A percentile compares a stretch with the other conserved stretches of the same genome.
Conservation (phyloP, 2,329 filamentous ascomycete genomes). For the Didymella pomorum region DNA sequence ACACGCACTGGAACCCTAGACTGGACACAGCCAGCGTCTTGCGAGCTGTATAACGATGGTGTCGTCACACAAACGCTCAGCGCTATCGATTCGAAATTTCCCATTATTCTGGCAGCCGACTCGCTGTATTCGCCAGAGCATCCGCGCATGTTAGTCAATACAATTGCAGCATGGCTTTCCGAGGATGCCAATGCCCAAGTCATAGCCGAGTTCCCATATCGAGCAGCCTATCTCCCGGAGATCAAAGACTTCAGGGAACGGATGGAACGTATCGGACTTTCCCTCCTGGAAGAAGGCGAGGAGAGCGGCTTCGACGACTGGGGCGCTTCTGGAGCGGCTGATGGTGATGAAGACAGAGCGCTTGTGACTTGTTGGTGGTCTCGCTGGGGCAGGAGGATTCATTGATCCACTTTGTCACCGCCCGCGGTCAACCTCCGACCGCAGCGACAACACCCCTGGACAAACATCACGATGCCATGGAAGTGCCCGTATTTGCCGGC, state of each 20-base stretch:
- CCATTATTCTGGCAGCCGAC: conserved; percentile 82
- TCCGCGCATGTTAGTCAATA: conserved; percentile 74
- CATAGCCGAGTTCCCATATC: conserved; percentile 80
- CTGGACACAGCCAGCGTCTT: conserved; percentile 70
- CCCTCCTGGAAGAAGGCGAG: conserved; percentile 66
- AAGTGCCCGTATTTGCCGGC: conserved; percentile 10
- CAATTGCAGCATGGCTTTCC: conserved; percentile 73
- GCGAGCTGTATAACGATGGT: conserved; percentile 26
- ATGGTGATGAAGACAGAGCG: conserved; percentile 56
- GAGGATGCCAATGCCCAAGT: conserved; percentile 66
- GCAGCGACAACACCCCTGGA: conserved; percentile 2
- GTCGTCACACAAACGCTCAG: conserved; percentile 12
- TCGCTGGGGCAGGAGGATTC: conserved; percentile 59
- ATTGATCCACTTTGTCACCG: conserved; percentile 25
- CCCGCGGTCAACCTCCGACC: conserved; percentile 17
- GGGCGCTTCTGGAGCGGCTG: conserved; percentile 58
- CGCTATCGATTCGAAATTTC: conserved; percentile 45
- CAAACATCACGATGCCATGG: conserved; percentile 10
- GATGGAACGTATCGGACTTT: conserved; percentile 65
- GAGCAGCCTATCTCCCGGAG: conserved; percentile 74
- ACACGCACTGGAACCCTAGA: conserved; percentile 73
- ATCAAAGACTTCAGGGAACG: conserved; percentile 67
- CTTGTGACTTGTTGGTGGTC: conserved; percentile 75
- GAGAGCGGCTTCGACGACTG: conserved; percentile 78
- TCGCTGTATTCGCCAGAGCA: conserved; percentile 87